Conservation (phyloP, 306 rosid genomes). For the Castanea sativa region DNA sequence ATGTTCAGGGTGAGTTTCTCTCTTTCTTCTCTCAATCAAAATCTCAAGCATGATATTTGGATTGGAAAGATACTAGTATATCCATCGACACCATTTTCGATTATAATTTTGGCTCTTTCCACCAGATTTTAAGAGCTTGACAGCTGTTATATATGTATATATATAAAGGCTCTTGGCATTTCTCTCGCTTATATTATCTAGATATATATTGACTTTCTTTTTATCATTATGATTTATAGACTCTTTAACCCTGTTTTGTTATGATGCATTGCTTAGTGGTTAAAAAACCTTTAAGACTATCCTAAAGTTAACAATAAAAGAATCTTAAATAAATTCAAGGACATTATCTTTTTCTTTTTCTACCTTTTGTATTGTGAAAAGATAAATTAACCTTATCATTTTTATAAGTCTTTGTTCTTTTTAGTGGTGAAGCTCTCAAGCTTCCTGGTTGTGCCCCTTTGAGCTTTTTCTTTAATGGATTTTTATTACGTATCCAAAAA, state of each 20-base stretch:
- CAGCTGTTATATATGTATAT: too few species aligned
- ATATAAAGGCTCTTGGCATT: too few species aligned
- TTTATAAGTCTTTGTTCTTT: neutral
- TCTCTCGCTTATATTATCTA: too few species aligned
- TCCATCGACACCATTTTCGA: neutral
- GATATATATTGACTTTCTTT: neutral
- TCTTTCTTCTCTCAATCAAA: constrained; percentile 3
- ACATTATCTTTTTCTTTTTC: constrained; percentile 1
- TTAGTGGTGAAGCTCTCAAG: neutral
- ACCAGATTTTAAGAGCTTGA: neutral
- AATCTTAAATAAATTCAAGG: too few species aligned
- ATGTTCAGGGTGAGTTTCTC: constrained; percentile 62
- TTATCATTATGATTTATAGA: too few species aligned
- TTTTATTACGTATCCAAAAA: too few species aligned
- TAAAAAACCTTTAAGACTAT: too few species aligned
- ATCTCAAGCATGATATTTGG: neutral
- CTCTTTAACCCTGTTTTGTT: too few species aligned
- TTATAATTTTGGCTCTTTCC: neutral
- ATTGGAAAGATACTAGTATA: neutral
- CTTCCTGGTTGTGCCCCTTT: neutral
- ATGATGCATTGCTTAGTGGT: too few species aligned
- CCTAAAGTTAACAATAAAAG: too few species aligned
- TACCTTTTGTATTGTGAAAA: neutral
- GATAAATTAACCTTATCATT: neutral
- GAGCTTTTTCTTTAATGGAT: too few species aligned